These are phyloP conservation scores for Phytophthora aleatoria DNA, from an alignment of 352 stramenopile species.

Conservation along the genomic window DNA sequence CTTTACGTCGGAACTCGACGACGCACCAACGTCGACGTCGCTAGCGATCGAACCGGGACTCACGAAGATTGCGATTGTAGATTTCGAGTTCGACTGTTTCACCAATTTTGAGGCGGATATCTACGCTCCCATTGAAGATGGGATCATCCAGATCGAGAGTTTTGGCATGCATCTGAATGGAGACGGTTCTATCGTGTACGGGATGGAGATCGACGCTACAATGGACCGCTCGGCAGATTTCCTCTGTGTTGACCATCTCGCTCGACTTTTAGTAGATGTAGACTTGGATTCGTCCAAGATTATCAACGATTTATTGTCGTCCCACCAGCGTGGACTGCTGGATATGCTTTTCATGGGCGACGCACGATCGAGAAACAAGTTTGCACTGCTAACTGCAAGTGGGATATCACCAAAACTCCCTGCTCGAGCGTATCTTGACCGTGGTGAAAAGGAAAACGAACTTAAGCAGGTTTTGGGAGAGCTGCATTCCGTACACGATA, in stretches of 20 bases:
- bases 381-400: conserved; percentile 97
- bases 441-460: conserved; percentile 97
- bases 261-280: conserved; percentile 95
- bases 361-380: conserved; percentile 94
- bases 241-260: conserved; percentile 97
- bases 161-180: conserved; percentile 93
- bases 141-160: conserved; percentile 97
- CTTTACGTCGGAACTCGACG: conserved; percentile 95
- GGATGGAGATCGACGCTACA: conserved; percentile 94
- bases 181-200: conserved; percentile 85
- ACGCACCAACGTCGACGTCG: conserved; percentile 77
- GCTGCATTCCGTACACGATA: conserved; percentile 95
- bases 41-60: conserved; percentile 89
- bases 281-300: conserved; percentile 96
- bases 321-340: conserved; percentile 93
- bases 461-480: conserved; percentile 96
- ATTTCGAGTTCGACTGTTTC: conserved; percentile 97
- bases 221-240: conserved; percentile 97
- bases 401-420: conserved; percentile 96
- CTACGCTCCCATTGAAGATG: conserved; percentile 91
- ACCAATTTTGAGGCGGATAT: conserved; percentile 99
- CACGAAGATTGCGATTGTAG: conserved; percentile 96
- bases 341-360: conserved; percentile 97
- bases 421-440: conserved; percentile 96
- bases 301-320: conserved; percentile 95